Evolutionary conservation across 140 eudicot genomes (phyloP).

Genomic region (Bidens hawaiensis): DNA sequence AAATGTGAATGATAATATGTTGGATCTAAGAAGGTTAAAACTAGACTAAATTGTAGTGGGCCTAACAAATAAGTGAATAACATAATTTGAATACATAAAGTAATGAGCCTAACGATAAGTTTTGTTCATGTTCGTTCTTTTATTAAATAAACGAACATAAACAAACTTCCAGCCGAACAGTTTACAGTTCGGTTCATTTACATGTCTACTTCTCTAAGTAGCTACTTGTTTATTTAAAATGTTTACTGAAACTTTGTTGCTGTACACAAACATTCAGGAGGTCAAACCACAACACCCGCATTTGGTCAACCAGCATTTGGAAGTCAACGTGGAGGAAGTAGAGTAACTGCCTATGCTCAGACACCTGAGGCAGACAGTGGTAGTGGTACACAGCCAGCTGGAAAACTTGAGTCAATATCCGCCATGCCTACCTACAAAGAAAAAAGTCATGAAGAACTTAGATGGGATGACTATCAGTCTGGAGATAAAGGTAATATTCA

Average conservation of each 20-base stretch:
- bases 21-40: too few species aligned
- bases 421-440: slow-evolving; percentile 93
- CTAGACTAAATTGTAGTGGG: too few species aligned
- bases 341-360: slow-evolving; percentile 67
- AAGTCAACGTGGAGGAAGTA: slow-evolving; percentile 72
- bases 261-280: slow-evolving; percentile 47
- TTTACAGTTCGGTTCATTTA: too few species aligned
- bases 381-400: slow-evolving; percentile 59
- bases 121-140: too few species aligned
- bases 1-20: too few species aligned
- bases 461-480: slow-evolving; percentile 95
- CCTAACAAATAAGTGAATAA: too few species aligned
- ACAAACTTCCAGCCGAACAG: too few species aligned
- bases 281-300: slow-evolving; percentile 61
- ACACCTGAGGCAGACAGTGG: slow-evolving; percentile 66
- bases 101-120: too few species aligned
- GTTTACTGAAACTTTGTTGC: neutral
- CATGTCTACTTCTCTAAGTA: too few species aligned
- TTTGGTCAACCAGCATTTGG: slow-evolving; percentile 73
- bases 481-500: slow-evolving; percentile 80
- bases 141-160: too few species aligned
- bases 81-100: too few species aligned
- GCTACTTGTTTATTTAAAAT: slow-evolving; percentile 6
- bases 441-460: slow-evolving; percentile 87
- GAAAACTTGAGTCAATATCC: slow-evolving; percentile 82